Percentiles rank a stretch among this genome's conserved stretches.
Evolutionary conservation across 352 stramenopile genomes (phyloP).

Genomic region (Phytopythium chamaehyphon): DNA sequence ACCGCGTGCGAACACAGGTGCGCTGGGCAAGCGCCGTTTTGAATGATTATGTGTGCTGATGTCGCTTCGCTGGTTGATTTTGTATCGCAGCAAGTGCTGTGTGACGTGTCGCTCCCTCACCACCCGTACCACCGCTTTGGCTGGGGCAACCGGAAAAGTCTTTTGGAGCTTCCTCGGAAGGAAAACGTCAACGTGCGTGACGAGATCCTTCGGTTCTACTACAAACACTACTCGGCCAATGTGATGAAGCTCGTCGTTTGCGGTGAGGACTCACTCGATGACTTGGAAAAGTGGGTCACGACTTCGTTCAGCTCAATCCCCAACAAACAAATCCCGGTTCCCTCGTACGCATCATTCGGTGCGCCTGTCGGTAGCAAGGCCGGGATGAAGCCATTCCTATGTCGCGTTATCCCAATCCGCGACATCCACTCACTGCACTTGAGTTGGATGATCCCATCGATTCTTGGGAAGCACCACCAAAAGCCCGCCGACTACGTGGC

Average conservation of each 20-base stretch:
- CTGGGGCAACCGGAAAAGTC: conserved; percentile 81
- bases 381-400: conserved; percentile 40
- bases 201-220: conserved; percentile 61
- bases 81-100: conserved; percentile 71
- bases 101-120: conserved; percentile 32
- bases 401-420: conserved; percentile 66
- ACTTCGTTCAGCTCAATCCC: conserved; percentile 57
- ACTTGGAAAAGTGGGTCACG: conserved; percentile 59
- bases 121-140: conserved; percentile 83
- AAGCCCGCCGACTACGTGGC: conserved; percentile 81
- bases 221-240: conserved; percentile 71
- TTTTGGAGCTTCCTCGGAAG: conserved; percentile 43
- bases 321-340: conserved; percentile 45
- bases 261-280: conserved; percentile 66
- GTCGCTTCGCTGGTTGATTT: conserved; percentile 2
- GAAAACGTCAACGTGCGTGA: conserved; percentile 50
- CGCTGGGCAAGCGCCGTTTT: neutral
- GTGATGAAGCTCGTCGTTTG: conserved; percentile 86
- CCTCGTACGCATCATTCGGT: conserved; percentile 34
- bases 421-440: conserved; percentile 77
- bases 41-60: neutral
- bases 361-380: conserved; percentile 48
- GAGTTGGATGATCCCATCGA: conserved; percentile 72
- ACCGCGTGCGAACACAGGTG: conserved; percentile 48
- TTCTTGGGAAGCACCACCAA: conserved; percentile 63